A percentile compares a stretch with the other conserved stretches of the same genome.
Conservation (phyloP, 345 rosid species). For the Ceriops tagal region DNA sequence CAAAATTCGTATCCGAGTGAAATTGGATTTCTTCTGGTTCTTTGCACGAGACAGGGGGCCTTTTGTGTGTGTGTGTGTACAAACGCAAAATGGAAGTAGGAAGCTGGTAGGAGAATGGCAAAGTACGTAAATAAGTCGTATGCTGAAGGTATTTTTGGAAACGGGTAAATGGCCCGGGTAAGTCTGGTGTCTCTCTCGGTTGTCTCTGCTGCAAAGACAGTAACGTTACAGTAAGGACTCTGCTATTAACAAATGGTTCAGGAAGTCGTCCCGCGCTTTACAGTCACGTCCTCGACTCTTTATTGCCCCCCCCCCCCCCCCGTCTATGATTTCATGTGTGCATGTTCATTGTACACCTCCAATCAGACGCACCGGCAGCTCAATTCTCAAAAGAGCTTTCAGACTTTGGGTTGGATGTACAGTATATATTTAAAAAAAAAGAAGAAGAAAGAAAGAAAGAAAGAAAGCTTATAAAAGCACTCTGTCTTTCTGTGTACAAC, state of each 20-base stretch:
- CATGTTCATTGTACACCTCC: neutral
- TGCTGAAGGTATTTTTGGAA: neutral
- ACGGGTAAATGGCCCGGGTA: neutral
- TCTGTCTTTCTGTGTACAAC: too few relatives aligned
- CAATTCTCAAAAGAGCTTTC: too few relatives aligned
- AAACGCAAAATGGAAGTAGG: neutral
- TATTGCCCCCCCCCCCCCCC: too few relatives aligned
- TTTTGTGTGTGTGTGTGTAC: neutral
- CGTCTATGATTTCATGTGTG: neutral
- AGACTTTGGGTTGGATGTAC: too few relatives aligned
- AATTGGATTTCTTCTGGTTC: neutral
- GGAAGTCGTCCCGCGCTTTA: slow-evolving; percentile 9
- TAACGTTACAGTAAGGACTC: slow-evolving; percentile 19
- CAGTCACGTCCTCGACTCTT: slow-evolving; percentile 8
- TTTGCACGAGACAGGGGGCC: neutral
- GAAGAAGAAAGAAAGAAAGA: too few relatives aligned
- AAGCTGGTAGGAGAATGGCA: slow-evolving; percentile 15
- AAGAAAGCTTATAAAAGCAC: too few relatives aligned
- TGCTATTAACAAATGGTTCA: slow-evolving; percentile 22
- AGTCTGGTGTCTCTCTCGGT: neutral
- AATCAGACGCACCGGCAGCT: neutral
- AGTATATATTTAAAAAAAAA: neutral
- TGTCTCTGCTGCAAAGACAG: neutral
- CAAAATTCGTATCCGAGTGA: neutral
- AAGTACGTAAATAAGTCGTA: neutral